Evolutionary conservation across 2,329 filamentous ascomycete species (phyloP).

Genomic region (Boeremia lycopersici): DNA sequence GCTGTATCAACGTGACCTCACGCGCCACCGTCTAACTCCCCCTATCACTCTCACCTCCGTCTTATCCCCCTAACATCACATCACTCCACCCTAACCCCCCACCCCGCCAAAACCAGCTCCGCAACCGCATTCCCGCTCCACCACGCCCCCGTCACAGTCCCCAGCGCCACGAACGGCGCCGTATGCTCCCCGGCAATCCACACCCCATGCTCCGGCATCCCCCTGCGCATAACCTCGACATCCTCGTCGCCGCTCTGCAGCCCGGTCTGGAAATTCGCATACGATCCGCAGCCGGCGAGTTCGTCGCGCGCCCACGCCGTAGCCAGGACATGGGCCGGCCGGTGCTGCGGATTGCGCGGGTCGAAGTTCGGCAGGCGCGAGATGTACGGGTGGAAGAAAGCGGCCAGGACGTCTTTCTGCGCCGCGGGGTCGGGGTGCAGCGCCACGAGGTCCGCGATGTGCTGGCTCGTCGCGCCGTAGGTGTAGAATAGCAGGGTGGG

Average conservation of each 20-base stretch:
- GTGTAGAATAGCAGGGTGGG: constrained; percentile 87
- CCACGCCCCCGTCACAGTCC: constrained; percentile 74
- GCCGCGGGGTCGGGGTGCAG: constrained; percentile 49
- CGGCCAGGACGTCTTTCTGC: constrained; percentile 59
- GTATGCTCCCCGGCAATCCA: constrained; percentile 94
- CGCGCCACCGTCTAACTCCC: no score
- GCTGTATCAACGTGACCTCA: no score
- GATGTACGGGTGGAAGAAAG: constrained; percentile 79
- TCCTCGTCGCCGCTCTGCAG: constrained; percentile 73
- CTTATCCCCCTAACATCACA: not conserved
- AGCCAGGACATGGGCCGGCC: constrained; percentile 67
- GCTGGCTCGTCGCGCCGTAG: constrained; percentile 59
- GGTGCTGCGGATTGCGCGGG: constrained; percentile 60
- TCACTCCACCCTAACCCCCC: constrained; percentile 38
- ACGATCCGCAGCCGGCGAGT: constrained; percentile 80
- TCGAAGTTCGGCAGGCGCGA: constrained; percentile 73
- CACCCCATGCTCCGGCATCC: constrained; percentile 67
- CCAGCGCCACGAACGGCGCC: constrained; percentile 81
- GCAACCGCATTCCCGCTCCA: constrained; percentile 86
- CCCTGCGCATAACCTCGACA: constrained; percentile 64
- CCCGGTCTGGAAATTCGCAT: constrained; percentile 83
- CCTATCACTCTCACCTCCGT: no score
- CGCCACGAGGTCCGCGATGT: constrained; percentile 37
- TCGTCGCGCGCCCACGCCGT: constrained; percentile 82
- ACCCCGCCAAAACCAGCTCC: constrained; percentile 64